Conservation (phyloP, 768 basidiomycete genomes). For the Lepiota brunneoincarnata region DNA sequence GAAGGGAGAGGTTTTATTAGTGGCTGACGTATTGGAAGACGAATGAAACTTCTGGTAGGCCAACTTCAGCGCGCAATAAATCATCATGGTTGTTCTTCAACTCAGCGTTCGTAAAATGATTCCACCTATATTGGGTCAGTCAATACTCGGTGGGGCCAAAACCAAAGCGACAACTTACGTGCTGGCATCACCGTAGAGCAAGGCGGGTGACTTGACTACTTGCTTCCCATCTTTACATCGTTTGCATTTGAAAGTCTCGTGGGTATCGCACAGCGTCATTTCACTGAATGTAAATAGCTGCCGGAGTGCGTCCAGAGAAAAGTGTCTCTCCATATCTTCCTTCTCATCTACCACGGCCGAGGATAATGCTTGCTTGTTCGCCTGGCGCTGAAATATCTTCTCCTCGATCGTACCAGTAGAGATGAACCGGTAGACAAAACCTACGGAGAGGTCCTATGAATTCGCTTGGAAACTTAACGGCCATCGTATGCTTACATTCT, state of each 20-base stretch:
- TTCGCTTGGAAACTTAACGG: not conserved
- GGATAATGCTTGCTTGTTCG: slow-evolving; percentile 92
- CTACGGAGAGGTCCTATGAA: slow-evolving; percentile 32
- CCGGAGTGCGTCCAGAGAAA: slow-evolving; percentile 83
- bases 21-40: slow-evolving; percentile 97
- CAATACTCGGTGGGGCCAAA: not conserved
- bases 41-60: slow-evolving; percentile 81
- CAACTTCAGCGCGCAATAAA: slow-evolving; percentile 86
- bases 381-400: slow-evolving; percentile 98
- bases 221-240: slow-evolving; percentile 88
- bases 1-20: slow-evolving; percentile 25
- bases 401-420: slow-evolving; percentile 97
- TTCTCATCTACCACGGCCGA: slow-evolving; percentile 98
- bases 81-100: slow-evolving; percentile 94
- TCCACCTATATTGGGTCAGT: slow-evolving; percentile 74
- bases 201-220: slow-evolving; percentile 72
- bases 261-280: slow-evolving; percentile 85
- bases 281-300: slow-evolving; percentile 93
- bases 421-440: slow-evolving; percentile 98
- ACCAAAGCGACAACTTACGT: slow-evolving; percentile 60
- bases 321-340: slow-evolving; percentile 93
- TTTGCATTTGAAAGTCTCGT: slow-evolving; percentile 98
- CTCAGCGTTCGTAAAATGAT: slow-evolving; percentile 90
- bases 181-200: slow-evolving; percentile 96
- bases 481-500: slow-evolving; percentile 66